Evolutionary conservation across 495 filamentous ascomycete genomes (phyloP), one percentile per base, ranked within the genome.

Genomic region (Xylaria acuta): DNA sequence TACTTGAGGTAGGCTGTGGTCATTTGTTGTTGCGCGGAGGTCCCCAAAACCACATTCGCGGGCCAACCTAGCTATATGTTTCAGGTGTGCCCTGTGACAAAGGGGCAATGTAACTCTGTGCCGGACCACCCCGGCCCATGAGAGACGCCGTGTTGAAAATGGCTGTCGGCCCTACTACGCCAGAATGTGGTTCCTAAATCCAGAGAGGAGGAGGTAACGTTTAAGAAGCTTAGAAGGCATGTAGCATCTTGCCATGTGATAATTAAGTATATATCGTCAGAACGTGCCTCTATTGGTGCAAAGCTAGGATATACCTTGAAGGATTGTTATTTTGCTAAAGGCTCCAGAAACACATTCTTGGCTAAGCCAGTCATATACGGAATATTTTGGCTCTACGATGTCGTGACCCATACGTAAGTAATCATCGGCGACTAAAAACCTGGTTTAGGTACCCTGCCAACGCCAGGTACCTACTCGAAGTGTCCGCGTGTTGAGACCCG

Each of bases 401-500:
- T 40, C 20, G 30, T 38, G 58, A 60, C 58, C 58, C 34, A 38
- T 60, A 60, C 25, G 38, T n/a, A 36, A 60, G 34, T 20, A 40
- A 60, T 60, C n/a, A 60, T 60, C 58, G 58, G 58, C 30, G 58
- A 60, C 12, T 60, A 36, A 60, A 38, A 60, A 38, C 58, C 58
- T 4, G 34, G 58, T 60, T 60, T 60, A 22, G 18, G 8, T 38
- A 22, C 58, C 58, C 32, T 60, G 58, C n/a, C 20, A 60, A 38
- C 32, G 34, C 58, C 58, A 60, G 58, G 58, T 38, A 60, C 58
- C 32, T 60, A 32, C 53, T 60, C 32, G 4, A 60, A 36, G 1
- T 60, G 58, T 60, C 34, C 58, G 58, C 58, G 58, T 38, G 58
- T 40, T 25, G 20, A 38, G 11, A 38, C 58, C 58, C 58, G 32